A percentile compares a stretch with the other conserved stretches of the same genome.
Evolutionary conservation across 768 basidiomycete species (phyloP).

Genomic region (Pleurotus eryngii): DNA sequence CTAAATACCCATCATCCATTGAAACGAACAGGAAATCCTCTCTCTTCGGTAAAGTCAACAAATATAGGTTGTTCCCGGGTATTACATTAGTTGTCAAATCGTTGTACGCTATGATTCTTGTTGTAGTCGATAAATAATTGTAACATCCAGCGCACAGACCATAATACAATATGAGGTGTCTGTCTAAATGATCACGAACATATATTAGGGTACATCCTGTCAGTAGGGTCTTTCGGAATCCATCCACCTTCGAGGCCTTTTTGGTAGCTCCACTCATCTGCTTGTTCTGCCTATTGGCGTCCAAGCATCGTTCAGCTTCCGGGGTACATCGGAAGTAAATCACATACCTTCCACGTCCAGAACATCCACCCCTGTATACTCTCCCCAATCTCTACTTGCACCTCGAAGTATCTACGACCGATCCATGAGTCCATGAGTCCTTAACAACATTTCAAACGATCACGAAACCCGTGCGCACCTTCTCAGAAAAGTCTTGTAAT

Average conservation of each 20-base stretch:
- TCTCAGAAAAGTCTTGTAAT: constrained; percentile 61
- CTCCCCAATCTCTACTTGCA: constrained; percentile 74
- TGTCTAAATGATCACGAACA: constrained; percentile 36
- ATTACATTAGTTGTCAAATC: no score
- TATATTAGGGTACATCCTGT: constrained; percentile 61
- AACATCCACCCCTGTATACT: constrained; percentile 68
- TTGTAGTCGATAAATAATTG: not conserved
- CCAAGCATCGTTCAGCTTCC: not conserved
- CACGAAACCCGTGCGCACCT: constrained; percentile 38
- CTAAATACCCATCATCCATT: constrained; percentile 6
- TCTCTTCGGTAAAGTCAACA: no score
- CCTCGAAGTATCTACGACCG: constrained; percentile 66
- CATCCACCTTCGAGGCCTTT: constrained; percentile 72
- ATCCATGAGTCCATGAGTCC: no score
- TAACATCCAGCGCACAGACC: constrained; percentile 8
- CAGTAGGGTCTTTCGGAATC: constrained; percentile 70
- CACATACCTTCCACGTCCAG: constrained; percentile 75
- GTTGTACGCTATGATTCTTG: no score
- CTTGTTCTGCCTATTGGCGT: constrained; percentile 50
- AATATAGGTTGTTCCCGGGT: no score
- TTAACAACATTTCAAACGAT: not conserved
- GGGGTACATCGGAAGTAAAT: not conserved
- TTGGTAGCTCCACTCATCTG: constrained; percentile 77
- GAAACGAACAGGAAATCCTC: no score
- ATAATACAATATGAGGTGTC: constrained; percentile 2